These are phyloP conservation scores for Inga oerstediana DNA, from an alignment of 306 rosid genomes.

Conservation along the genomic window DNA sequence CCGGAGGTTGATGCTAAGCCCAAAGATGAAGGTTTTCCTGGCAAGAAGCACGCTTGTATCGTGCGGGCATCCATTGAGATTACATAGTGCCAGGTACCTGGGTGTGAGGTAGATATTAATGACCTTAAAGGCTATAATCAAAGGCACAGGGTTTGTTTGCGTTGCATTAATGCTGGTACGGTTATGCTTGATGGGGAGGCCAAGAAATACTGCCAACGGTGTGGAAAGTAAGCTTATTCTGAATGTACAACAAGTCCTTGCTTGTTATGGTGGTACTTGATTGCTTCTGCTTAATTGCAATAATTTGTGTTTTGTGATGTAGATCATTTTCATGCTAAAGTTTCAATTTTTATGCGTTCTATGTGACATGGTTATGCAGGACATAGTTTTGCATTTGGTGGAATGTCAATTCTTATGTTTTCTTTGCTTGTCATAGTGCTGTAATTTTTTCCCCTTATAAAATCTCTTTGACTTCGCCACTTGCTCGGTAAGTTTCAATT, in stretches of 20 bases:
- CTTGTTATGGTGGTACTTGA: neutral
- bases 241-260: neutral
- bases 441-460: neutral
- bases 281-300: neutral
- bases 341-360: neutral
- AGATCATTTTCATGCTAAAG: too few relatives aligned
- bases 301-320: too few relatives aligned
- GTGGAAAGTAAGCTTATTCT: conserved; percentile 75
- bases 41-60: conserved; percentile 64
- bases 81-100: conserved; percentile 80
- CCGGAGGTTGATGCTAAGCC: conserved; percentile 80
- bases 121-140: conserved; percentile 91
- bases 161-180: conserved; percentile 70
- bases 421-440: neutral
- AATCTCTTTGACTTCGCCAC: conserved; percentile 6
- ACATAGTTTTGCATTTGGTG: neutral
- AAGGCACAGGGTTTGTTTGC: conserved; percentile 85
- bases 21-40: conserved; percentile 64
- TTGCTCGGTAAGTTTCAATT: conserved; percentile 74
- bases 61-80: conserved; percentile 45
- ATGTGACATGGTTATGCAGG: neutral
- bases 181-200: conserved; percentile 64
- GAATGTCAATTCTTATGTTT: neutral
- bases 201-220: conserved; percentile 93
- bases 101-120: conserved; percentile 75